Evolutionary conservation across 345 rosid species (phyloP).

Genomic region (Cardiospermum halicacabum): DNA sequence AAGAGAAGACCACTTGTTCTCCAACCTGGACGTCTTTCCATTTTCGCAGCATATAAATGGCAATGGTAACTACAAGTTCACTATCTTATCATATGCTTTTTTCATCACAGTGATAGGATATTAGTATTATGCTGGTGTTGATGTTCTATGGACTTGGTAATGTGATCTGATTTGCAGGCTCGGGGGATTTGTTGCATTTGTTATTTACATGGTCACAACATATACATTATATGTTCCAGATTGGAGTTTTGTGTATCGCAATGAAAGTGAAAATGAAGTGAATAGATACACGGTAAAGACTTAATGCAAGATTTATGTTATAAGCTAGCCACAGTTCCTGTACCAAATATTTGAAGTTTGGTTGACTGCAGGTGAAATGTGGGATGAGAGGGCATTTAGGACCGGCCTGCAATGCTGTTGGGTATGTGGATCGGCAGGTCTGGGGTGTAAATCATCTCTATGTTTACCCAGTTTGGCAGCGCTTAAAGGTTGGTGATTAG

Average conservation of each 20-base stretch:
- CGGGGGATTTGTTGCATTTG: slow-evolving; percentile 47
- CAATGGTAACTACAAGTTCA: slow-evolving; percentile 42
- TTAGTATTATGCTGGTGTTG: background rate
- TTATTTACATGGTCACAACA: slow-evolving; percentile 47
- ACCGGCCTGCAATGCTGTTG: slow-evolving; percentile 72
- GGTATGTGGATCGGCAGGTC: slow-evolving; percentile 49
- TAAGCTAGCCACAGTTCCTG: background rate
- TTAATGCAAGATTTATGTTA: background rate
- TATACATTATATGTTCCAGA: slow-evolving; percentile 54
- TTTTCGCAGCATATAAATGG: slow-evolving; percentile 51
- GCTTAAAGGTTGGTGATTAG: slow-evolving; percentile 49
- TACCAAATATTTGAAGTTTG: background rate
- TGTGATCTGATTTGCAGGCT: slow-evolving; percentile 30
- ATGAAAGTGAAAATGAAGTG: background rate
- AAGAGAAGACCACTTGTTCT: slow-evolving; percentile 39
- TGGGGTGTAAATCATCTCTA: slow-evolving; percentile 70
- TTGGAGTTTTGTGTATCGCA: slow-evolving; percentile 41
- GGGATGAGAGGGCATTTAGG: slow-evolving; percentile 73
- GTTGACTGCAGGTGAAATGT: slow-evolving; percentile 47
- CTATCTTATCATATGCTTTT: no score
- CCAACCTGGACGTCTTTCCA: slow-evolving; percentile 39
- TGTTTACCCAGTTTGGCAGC: slow-evolving; percentile 45
- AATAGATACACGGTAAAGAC: slow-evolving; percentile 32
- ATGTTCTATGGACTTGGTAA: background rate
- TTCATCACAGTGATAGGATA: no score